Percentiles rank a stretch among this genome's conserved stretches.
These are phyloP conservation scores for Boletellus ananiceps DNA, from an alignment of 768 basidiomycete genomes.

Conservation along the genomic window DNA sequence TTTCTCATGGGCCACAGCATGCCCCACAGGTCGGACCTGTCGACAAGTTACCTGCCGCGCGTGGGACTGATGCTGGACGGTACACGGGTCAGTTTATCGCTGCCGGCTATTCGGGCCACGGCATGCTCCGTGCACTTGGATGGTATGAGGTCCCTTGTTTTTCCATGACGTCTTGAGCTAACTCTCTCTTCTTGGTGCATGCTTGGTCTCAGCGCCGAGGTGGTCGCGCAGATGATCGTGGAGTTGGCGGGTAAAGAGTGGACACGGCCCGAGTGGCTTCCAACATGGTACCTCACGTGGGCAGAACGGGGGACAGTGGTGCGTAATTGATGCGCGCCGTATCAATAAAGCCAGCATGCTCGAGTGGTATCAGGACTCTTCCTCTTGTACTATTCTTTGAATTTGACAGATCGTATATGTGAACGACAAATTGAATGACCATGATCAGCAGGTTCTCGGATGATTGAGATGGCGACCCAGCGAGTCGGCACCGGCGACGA, in stretches of 20 bases:
- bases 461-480: no score
- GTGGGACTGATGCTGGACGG: constrained; percentile 14
- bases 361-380: no score
- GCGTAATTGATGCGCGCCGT: no score
- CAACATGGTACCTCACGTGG: constrained; percentile 46
- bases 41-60: constrained; percentile 22
- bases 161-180: not conserved
- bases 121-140: constrained; percentile 72
- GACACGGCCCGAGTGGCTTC: constrained; percentile 59
- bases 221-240: constrained; percentile 52
- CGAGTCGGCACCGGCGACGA: no score
- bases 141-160: constrained; percentile 35
- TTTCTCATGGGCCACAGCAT: no score
- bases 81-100: constrained; percentile 64
- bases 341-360: no score
- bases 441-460: no score
- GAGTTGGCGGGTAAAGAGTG: constrained; percentile 44
- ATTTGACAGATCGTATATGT: no score
- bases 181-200: not conserved
- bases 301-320: constrained; percentile 1
- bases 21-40: constrained; percentile 62
- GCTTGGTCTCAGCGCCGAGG: constrained; percentile 48
- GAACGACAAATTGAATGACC: no score
- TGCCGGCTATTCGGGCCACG: constrained; percentile 74
- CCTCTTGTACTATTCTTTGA: no score